These are phyloP conservation scores for Citrullus colocynthis DNA, from an alignment of 306 rosid species.

Conservation along the genomic window DNA sequence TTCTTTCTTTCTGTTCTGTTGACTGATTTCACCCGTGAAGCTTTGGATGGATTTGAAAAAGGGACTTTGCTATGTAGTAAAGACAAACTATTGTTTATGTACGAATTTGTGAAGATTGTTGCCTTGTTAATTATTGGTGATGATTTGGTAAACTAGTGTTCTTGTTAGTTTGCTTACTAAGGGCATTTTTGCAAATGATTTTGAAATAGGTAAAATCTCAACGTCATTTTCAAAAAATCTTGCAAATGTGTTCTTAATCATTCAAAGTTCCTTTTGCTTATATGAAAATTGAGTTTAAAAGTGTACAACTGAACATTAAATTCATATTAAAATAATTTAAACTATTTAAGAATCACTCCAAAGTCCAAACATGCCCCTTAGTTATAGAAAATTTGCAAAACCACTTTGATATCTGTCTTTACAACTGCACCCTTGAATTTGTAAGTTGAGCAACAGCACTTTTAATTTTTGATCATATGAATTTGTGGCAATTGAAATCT, in stretches of 20 bases:
- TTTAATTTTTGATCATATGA: too few relatives aligned
- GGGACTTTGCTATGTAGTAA: neutral
- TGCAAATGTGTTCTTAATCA: neutral
- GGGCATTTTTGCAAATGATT: too few relatives aligned
- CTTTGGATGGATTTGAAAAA: neutral
- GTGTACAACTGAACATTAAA: too few relatives aligned
- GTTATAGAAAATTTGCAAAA: neutral
- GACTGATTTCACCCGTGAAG: slow-evolving; percentile 9
- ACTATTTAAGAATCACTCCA: too few relatives aligned
- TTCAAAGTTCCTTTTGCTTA: too few relatives aligned
- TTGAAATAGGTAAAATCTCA: too few relatives aligned
- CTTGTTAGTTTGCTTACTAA: too few relatives aligned
- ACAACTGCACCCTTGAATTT: neutral
- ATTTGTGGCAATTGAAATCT: neutral
- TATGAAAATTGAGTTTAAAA: too few relatives aligned
- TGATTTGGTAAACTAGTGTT: too few relatives aligned
- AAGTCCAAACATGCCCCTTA: too few relatives aligned
- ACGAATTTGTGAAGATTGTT: neutral
- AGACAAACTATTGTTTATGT: neutral
- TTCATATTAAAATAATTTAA: too few relatives aligned
- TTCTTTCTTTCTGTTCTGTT: neutral
- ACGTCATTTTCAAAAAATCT: neutral
- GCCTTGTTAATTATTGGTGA: neutral
- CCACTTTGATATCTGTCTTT: neutral
- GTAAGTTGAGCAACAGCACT: neutral